phyloP scores from a whole-genome alignment of 2,329 filamentous ascomycete genomes.

The Fusarium illudens region DNA sequence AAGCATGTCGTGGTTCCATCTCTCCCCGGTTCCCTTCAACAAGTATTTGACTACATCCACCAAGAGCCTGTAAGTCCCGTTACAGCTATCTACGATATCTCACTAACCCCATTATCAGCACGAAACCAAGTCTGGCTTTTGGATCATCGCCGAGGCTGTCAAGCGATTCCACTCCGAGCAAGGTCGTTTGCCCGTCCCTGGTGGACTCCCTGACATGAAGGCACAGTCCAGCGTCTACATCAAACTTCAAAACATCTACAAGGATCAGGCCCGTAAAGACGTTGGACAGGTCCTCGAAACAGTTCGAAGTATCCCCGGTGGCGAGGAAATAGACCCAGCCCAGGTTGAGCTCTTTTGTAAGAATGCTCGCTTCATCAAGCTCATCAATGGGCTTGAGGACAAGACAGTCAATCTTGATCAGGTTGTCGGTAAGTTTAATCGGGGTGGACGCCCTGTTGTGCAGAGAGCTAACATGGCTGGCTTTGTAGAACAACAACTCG shows the following conservation, averaged over 20 bases:
- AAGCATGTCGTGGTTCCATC: conserved; percentile 80
- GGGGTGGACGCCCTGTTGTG: not conserved
- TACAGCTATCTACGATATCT: not conserved
- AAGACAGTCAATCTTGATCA: conserved; percentile 59
- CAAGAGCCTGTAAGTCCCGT: conserved; percentile 57
- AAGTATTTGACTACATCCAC: conserved; percentile 77
- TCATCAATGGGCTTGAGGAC: conserved; percentile 69
- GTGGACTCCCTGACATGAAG: conserved; percentile 96
- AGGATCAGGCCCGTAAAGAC: conserved; percentile 83
- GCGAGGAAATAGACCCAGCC: conserved; percentile 66
- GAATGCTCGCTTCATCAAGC: conserved; percentile 90
- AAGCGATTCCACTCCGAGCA: conserved; percentile 79
- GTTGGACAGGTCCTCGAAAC: conserved; percentile 74
- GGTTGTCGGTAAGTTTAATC: conserved; percentile 59
- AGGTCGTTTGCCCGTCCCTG: conserved; percentile 80
- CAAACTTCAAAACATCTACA: conserved; percentile 91
- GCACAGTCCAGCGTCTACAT: conserved; percentile 91
- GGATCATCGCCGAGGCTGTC: conserved; percentile 86
- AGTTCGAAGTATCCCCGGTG: conserved; percentile 63
- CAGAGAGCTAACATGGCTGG: conserved; percentile 3
- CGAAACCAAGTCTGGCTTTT: conserved; percentile 73
- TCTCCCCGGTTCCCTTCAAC: conserved; percentile 73
- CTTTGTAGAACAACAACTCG: conserved; percentile 60
- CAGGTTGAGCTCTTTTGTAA: conserved; percentile 95
- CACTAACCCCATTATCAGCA: conserved; percentile 41